Evolutionary conservation across 2,329 filamentous ascomycete species (phyloP).

Genomic region (Nemania sp.): DNA sequence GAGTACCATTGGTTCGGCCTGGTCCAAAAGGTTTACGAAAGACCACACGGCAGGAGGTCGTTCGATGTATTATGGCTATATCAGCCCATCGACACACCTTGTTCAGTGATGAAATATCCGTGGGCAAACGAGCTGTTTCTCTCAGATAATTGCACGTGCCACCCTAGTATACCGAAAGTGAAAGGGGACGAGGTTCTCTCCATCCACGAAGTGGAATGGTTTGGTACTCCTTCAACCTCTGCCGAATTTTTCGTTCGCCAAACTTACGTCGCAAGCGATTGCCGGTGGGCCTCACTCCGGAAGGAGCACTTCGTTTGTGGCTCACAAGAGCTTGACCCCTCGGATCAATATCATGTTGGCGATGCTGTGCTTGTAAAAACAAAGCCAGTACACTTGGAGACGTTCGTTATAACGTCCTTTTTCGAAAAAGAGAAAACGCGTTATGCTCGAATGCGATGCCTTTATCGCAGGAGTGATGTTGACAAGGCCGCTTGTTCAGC

Average conservation of each 20-base stretch:
- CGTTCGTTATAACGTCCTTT: conserved; percentile 59
- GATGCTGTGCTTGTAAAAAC: conserved; percentile 62
- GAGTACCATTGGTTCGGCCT: conserved; percentile 71
- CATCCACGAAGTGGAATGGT: conserved; percentile 63
- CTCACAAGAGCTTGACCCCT: conserved; percentile 37
- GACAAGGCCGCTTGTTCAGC: conserved; percentile 41
- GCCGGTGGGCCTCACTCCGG: conserved; percentile 64
- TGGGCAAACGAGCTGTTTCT: conserved; percentile 76
- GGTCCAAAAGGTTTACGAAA: conserved; percentile 60
- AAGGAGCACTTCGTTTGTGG: conserved; percentile 60
- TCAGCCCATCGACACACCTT: conserved; percentile 70
- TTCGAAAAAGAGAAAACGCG: conserved; percentile 34
- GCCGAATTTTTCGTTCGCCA: conserved; percentile 71
- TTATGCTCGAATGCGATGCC: conserved; percentile 52
- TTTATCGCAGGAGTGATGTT: conserved; percentile 55
- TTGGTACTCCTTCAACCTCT: conserved; percentile 50
- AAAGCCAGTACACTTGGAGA: conserved; percentile 52
- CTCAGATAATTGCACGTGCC: conserved; percentile 75
- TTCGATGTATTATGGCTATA: conserved; percentile 79
- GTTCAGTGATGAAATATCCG: conserved; percentile 69
- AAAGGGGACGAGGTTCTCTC: conserved; percentile 59
- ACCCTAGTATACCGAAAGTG: conserved; percentile 47
- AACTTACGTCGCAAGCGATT: conserved; percentile 64
- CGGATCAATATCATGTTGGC: conserved; percentile 50
- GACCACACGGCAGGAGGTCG: conserved; percentile 42